These are phyloP conservation scores for Trypanosomatidae sp. DNA, from an alignment of 208 protist genomes.

Conservation along the genomic window DNA sequence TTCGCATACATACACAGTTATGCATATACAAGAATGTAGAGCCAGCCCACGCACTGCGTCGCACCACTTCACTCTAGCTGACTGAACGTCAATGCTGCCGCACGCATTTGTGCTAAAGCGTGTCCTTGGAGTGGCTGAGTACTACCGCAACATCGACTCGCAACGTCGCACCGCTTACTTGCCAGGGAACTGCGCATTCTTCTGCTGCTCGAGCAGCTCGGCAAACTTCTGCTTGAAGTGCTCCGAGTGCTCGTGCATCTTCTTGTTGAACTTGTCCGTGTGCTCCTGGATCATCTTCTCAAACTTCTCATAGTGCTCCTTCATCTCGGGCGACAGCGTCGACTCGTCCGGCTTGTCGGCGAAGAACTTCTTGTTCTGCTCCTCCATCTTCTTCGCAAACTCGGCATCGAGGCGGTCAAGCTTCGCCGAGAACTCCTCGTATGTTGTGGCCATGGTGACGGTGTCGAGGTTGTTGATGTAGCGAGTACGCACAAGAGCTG, in stretches of 20 bases:
- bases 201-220: slow-evolving; percentile 87
- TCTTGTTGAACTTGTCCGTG: slow-evolving; percentile 90
- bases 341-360: slow-evolving; percentile 83
- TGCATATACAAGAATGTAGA: no score
- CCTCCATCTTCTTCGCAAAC: slow-evolving; percentile 88
- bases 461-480: no score
- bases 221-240: slow-evolving; percentile 88
- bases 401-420: slow-evolving; percentile 85
- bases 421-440: slow-evolving; percentile 80
- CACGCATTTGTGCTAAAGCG: no score
- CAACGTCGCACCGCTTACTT: slow-evolving; percentile 30
- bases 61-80: background rate
- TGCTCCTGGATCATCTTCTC: slow-evolving; percentile 89
- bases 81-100: no score
- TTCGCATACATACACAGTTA: no score
- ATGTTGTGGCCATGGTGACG: slow-evolving; percentile 66
- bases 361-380: slow-evolving; percentile 90
- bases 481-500: no score
- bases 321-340: slow-evolving; percentile 85
- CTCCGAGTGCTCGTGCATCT: slow-evolving; percentile 86
- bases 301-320: slow-evolving; percentile 89
- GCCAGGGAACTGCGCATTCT: slow-evolving; percentile 81
- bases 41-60: background rate
- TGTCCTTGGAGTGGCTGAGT: no score
- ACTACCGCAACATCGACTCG: no score